Conservation (phyloP, 2,329 filamentous ascomycete species). For the Didymella segeticola region DNA sequence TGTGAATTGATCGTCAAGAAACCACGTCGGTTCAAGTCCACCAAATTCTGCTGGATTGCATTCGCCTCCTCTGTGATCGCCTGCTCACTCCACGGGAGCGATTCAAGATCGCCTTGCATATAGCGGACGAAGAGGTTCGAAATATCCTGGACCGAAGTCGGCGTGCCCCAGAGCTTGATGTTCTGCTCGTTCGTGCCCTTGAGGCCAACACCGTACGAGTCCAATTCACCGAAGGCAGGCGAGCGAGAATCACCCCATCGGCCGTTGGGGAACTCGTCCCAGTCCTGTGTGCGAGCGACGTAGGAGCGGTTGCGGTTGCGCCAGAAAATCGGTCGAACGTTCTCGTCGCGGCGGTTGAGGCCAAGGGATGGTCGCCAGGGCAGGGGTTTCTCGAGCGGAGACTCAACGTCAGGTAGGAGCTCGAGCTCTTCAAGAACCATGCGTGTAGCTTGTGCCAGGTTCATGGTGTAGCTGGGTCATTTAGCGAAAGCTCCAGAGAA, state of each 20-base stretch:
- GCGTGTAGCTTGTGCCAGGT: constrained; percentile 89
- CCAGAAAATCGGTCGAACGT: constrained; percentile 98
- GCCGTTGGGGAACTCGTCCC: constrained; percentile 99
- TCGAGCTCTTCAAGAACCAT: constrained; percentile 92
- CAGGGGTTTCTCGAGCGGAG: constrained; percentile 84
- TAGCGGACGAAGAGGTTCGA: constrained; percentile 85
- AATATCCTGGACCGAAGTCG: constrained; percentile 78
- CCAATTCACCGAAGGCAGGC: constrained; percentile 93
- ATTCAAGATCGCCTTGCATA: constrained; percentile 78
- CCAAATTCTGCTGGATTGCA: constrained; percentile 75
- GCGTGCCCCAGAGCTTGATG: constrained; percentile 91
- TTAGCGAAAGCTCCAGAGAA: constrained; percentile 10
- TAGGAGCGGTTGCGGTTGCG: constrained; percentile 96
- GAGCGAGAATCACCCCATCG: constrained; percentile 98
- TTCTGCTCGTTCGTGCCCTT: constrained; percentile 97
- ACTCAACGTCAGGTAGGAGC: constrained; percentile 77
- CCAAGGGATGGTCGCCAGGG: constrained; percentile 96
- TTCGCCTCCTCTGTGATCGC: constrained; percentile 84
- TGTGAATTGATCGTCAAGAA: constrained; percentile 97
- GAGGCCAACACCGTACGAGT: constrained; percentile 91
- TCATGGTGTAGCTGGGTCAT: constrained; percentile 84
- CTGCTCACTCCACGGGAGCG: constrained; percentile 92
- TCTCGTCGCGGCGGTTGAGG: constrained; percentile 86
- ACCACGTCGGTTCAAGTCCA: constrained; percentile 83
- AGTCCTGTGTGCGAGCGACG: constrained; percentile 92